These are phyloP conservation scores for Fusarium pseudocircinatum DNA, from an alignment of 2,329 filamentous ascomycete species.

Conservation along the genomic window DNA sequence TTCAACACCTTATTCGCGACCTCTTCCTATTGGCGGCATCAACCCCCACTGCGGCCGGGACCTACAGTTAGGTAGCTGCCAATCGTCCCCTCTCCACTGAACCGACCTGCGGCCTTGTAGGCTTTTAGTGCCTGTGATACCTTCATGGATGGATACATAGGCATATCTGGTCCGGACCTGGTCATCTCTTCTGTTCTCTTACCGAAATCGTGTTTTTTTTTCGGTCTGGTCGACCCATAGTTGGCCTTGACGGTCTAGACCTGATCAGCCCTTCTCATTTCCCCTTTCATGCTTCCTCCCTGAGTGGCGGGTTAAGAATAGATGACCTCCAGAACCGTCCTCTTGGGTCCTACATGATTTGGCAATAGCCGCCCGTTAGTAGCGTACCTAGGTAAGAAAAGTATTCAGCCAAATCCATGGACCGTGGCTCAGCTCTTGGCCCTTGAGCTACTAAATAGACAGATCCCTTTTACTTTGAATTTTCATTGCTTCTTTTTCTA, in stretches of 20 bases:
- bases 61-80: conserved; percentile 12
- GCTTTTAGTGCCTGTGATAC: conserved; percentile 20
- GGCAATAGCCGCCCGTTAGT: conserved; percentile 23
- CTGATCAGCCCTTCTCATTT: conserved; percentile 31
- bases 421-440: conserved; percentile 19
- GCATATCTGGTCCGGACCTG: not conserved
- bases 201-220: conserved; percentile 13
- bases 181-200: not conserved
- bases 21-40: conserved; percentile 32
- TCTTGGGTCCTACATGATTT: conserved; percentile 15
- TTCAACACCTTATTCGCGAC: conserved; percentile 33
- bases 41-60: conserved; percentile 30
- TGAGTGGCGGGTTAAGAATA: conserved; percentile 28
- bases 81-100: conserved; percentile 37
- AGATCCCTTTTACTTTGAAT: conserved; percentile 7
- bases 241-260: conserved; percentile 23
- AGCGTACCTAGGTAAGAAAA: not conserved
- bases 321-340: conserved; percentile 5
- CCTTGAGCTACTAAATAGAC: conserved; percentile 20
- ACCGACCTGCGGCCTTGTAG: conserved; percentile 31
- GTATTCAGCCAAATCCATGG: not conserved
- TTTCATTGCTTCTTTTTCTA: conserved; percentile 20
- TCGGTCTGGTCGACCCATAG: conserved; percentile 16
- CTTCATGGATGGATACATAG: conserved; percentile 1
- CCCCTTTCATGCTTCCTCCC: conserved; percentile 6